Base-by-base conservation (phyloP, 495 filamentous ascomycete species). In the Podospora comata region DNA sequence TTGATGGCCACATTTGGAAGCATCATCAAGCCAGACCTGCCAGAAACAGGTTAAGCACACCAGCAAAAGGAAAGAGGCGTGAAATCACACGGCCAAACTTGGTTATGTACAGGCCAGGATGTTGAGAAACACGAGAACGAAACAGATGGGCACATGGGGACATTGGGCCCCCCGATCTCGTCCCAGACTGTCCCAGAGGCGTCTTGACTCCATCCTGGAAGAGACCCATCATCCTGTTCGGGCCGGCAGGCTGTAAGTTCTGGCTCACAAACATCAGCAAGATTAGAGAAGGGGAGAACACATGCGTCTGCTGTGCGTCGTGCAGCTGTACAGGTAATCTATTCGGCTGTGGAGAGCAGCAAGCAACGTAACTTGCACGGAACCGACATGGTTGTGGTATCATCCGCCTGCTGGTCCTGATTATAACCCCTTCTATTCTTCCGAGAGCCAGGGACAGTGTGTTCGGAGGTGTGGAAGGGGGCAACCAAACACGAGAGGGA, bases 31-130 rank as follows among this genome's bases (percentile, higher is more conserved):
- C 32, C 39, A 60, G 27, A 61, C 26, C 39, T 4, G 39, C 27
- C 60, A 44, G 53, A 19, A 64, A 26, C 28, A 67, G 57, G 19
- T 57, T 60, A 61, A 32, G 61, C 61, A 64, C 67, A 69, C 63
- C 67, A 63, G 62, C 67, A 66, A 67, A 48, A 60, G 53, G 39
- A 67, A 66, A 60, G 28, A 18, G 19, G 19, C 30, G 61, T 63
- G 30, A 63, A 15, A 63, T 63, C 61, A 63, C 30, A 63, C 61
- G 28, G 28, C 61, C 61, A 63, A 63, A 63, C 61, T 63, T 63
- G 61, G 61, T 63, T 62, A 13, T 13, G 9, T 16, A 48, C 32
- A 18, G 32, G 61, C 61, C 61, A 63, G 34, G 61, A 63, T 63
- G n/a, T 53, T 19, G 32, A 63, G 61, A 63, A 58, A 63, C 61